Evolutionary conservation across 306 rosid species (phyloP).

Genomic region (Vicia villosa): DNA sequence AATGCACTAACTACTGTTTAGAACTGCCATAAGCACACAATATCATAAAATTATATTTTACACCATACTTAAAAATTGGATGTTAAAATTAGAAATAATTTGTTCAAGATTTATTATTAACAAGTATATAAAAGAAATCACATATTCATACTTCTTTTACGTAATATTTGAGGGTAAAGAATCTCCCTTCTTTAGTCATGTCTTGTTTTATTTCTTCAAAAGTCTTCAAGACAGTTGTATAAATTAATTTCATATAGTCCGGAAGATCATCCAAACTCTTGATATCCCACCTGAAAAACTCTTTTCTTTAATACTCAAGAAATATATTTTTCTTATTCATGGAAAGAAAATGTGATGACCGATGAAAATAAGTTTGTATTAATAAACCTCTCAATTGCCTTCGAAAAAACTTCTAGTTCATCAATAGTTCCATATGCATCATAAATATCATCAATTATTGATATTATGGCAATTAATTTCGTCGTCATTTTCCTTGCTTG

Average conservation of each 20-base stretch:
- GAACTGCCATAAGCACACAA: background rate
- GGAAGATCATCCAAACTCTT: slow-evolving; percentile 17
- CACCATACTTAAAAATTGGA: no score
- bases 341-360: background rate
- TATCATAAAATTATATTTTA: background rate
- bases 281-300: slow-evolving; percentile 29
- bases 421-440: slow-evolving; percentile 28
- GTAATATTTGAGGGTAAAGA: background rate
- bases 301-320: background rate
- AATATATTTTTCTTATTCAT: no score
- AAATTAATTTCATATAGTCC: slow-evolving; percentile 16
- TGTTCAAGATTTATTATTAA: no score
- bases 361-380: background rate
- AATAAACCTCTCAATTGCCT: slow-evolving; percentile 23
- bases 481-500: slow-evolving; percentile 32
- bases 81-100: no score
- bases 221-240: background rate
- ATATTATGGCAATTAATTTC: background rate
- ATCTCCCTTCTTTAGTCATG: slow-evolving; percentile 21
- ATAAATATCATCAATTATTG: slow-evolving; percentile 31
- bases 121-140: no score
- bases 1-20: background rate
- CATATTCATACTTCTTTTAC: background rate
- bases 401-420: slow-evolving; percentile 13
- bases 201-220: slow-evolving; percentile 34